phyloP scores from a whole-genome alignment of 352 stramenopile genomes.

The Phytophthora parvispora region DNA sequence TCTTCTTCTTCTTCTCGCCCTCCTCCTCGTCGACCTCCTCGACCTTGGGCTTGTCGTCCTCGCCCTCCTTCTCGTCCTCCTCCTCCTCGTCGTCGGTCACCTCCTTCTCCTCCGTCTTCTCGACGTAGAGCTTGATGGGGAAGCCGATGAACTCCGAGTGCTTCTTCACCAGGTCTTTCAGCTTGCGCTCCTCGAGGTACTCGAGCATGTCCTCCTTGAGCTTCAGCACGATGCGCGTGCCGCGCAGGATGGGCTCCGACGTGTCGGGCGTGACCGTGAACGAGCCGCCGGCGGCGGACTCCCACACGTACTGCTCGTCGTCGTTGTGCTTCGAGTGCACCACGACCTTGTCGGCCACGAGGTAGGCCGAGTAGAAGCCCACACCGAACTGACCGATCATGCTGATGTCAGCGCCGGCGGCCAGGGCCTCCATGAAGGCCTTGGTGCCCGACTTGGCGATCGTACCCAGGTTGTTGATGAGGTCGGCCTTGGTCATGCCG shows the following conservation, averaged over 20 bases:
- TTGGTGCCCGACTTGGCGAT: slow-evolving; percentile 99
- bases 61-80: slow-evolving; percentile 95
- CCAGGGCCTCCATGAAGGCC: slow-evolving; percentile 99
- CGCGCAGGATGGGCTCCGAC: slow-evolving; percentile 88
- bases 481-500: slow-evolving; percentile 99
- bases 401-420: slow-evolving; percentile 98
- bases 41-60: slow-evolving; percentile 98
- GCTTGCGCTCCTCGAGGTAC: slow-evolving; percentile 98
- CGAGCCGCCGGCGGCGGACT: slow-evolving; percentile 97
- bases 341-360: slow-evolving; percentile 99
- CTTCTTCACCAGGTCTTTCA: slow-evolving; percentile 99
- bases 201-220: slow-evolving; percentile 99
- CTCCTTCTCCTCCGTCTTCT: slow-evolving; percentile 99
- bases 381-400: slow-evolving; percentile 99
- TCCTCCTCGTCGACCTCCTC: slow-evolving; percentile 98
- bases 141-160: slow-evolving; percentile 99
- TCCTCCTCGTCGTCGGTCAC: slow-evolving; percentile 99
- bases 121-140: slow-evolving; percentile 99
- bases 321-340: slow-evolving; percentile 99
- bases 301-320: slow-evolving; percentile 98
- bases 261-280: slow-evolving; percentile 97
- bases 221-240: slow-evolving; percentile 98
- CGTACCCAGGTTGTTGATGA: slow-evolving; percentile 99
- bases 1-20: slow-evolving; percentile 99
- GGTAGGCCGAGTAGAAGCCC: slow-evolving; percentile 99